Conservation (phyloP, 495 filamentous ascomycete species). For the Xeromyces bisporus region DNA sequence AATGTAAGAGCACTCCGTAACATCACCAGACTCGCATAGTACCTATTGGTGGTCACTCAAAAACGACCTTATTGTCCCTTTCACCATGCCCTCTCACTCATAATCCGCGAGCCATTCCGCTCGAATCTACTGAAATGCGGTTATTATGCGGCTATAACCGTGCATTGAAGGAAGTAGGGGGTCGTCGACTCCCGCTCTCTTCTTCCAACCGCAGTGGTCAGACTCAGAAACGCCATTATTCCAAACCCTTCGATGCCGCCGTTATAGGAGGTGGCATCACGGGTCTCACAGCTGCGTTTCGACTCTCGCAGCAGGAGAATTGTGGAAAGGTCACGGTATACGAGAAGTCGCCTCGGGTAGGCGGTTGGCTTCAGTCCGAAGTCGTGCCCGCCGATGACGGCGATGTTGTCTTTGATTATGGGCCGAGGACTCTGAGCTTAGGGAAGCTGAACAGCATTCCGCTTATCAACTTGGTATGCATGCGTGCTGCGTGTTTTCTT, state of each 20-base stretch:
- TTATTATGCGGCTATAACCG: constrained; percentile 9
- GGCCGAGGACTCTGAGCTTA: constrained; percentile 62
- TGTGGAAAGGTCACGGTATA: constrained; percentile 56
- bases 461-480: constrained; percentile 40
- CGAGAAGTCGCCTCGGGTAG: constrained; percentile 49
- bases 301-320: constrained; percentile 42
- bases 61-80: constrained; percentile 1
- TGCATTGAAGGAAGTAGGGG: constrained; percentile 7
- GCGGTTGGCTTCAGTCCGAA: constrained; percentile 73
- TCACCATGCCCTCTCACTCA: not conserved
- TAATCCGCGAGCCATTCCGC: not conserved
- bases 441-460: constrained; percentile 27
- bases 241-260: constrained; percentile 36
- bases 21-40: no score
- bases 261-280: constrained; percentile 83
- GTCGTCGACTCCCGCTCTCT: constrained; percentile 9
- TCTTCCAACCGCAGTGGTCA: no score
- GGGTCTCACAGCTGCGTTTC: constrained; percentile 67
- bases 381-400: constrained; percentile 40
- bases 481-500: not conserved
- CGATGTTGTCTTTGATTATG: constrained; percentile 63
- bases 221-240: no score
- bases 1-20: no score
- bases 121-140: constrained; percentile 15
- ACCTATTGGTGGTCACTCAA: no score